A percentile compares a stretch with the other conserved stretches of the same genome.
These are phyloP conservation scores for Metarhizium sp. DNA, from an alignment of 2,329 filamentous ascomycete species.

Conservation along the genomic window DNA sequence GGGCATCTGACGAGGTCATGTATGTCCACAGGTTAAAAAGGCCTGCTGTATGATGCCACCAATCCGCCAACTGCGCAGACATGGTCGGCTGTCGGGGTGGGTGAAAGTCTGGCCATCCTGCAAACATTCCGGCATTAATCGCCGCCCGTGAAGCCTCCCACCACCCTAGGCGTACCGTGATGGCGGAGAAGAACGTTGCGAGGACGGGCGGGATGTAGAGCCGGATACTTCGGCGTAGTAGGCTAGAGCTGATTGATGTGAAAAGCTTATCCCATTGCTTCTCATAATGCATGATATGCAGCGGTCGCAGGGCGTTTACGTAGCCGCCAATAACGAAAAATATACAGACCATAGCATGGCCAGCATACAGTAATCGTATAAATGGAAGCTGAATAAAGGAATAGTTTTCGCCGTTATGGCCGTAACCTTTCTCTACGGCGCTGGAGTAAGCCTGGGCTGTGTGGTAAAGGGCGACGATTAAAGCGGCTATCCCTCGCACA, in stretches of 20 bases:
- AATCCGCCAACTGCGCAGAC: not conserved
- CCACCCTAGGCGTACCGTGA: not conserved
- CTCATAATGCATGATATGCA: not conserved
- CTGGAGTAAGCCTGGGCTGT: not conserved
- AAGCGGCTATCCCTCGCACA: not conserved
- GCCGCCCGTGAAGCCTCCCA: not conserved
- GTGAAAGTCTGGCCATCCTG: not conserved
- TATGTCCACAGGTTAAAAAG: not conserved
- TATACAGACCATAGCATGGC: not conserved
- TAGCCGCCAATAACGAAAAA: not conserved
- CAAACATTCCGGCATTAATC: not conserved
- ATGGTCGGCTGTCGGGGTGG: not conserved
- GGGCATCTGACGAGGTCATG: too few relatives aligned
- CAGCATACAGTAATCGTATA: not conserved
- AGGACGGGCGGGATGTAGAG: not conserved
- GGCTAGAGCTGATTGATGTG: not conserved
- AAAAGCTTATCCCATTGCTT: not conserved
- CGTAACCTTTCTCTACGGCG: not conserved
- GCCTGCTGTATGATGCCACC: not conserved
- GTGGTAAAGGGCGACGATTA: not conserved
- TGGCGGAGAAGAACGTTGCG: not conserved
- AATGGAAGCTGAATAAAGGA: not conserved
- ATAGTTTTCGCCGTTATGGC: not conserved
- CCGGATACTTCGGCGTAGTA: not conserved
- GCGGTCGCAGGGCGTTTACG: not conserved